Base-by-base conservation (phyloP, 2,329 filamentous ascomycete genomes). In the Nothopassalora personata region DNA sequence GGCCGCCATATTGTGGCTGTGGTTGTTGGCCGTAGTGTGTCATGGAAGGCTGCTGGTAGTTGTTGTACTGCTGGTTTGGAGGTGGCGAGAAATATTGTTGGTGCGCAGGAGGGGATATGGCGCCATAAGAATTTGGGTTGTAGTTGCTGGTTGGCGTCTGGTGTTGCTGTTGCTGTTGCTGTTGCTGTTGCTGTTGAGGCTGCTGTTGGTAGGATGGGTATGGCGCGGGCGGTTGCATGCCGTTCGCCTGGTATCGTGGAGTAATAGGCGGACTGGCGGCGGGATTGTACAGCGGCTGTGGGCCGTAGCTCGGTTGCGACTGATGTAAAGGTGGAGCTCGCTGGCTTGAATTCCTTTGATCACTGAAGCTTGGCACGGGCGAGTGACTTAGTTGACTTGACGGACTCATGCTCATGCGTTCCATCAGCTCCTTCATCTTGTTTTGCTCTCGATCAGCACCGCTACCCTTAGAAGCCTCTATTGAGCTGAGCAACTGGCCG, bases 401-500 rank as follows among this genome's bases (percentile, higher is more conserved):
- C 2, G 76, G 71, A 43, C 93, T 90, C 76, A 97, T 88, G 1
- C 91, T 92, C 86, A 97, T 93, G 56, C 92, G 86, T 70, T 97
- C 92, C 94, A 99, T 97, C 45, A 99, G 79, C 46, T 89, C 89
- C 58, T 90, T 86, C 57, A 99, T 77, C 57, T 93, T 85, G 69
- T 96, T 91, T 58, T 90, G 87, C 72, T 97, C 93, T 54, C 89
- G 81, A 68, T 96, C 91, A 33, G 91, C 91, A 23, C 77, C 76
- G 39, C 77, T 87, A 53, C 81, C 84, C 68, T 87, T 87, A 53
- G 88, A 86, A 66, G 89, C 86, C 73, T 96, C 91, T 63, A 99
- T 99, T 67, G 91, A 88, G 66, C 85, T 86, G 36, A 99, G 83
- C 5, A 99, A 82, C 72, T 96, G 90, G 0, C 91, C 90, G 4